Conservation (phyloP, 805 yeast species). For the Starmera pachycereana region DNA sequence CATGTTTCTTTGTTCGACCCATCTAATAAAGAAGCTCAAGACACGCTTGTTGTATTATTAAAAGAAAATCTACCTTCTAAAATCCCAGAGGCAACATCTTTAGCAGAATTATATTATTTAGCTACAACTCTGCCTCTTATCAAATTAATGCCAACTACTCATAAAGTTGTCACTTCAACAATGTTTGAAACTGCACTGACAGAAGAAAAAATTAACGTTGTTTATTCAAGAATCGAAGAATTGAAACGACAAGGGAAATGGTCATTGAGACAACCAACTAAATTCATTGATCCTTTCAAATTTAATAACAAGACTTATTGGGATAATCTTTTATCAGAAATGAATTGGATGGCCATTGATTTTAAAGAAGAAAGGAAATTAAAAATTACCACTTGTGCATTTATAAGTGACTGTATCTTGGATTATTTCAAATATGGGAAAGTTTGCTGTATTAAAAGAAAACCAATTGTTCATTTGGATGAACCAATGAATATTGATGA, state of each 20-base stretch:
- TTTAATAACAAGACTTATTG: constrained; percentile 45
- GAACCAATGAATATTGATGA: constrained; percentile 6
- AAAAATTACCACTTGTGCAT: constrained; percentile 59
- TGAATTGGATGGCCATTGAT: constrained; percentile 76
- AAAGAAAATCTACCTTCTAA: constrained; percentile 44
- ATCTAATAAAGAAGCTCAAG: constrained; percentile 30
- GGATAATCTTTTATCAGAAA: constrained; percentile 68
- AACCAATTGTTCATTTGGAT: constrained; percentile 27
- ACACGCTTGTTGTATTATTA: constrained; percentile 34
- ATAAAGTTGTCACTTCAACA: constrained; percentile 77
- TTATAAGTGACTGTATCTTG: constrained; percentile 59
- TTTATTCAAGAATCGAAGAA: constrained; percentile 86
- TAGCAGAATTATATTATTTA: constrained; percentile 78
- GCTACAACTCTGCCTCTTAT: constrained; percentile 84
- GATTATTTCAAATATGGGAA: constrained; percentile 78
- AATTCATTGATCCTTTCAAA: constrained; percentile 51
- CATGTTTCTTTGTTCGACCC: constrained; percentile 19
- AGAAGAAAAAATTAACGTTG: constrained; percentile 86
- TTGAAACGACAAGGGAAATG: constrained; percentile 79
- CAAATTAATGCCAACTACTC: constrained; percentile 73
- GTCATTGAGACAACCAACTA: constrained; percentile 81
- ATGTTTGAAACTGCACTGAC: constrained; percentile 75
- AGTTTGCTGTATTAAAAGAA: constrained; percentile 49
- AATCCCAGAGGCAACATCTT: constrained; percentile 48
- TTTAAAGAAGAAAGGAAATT: constrained; percentile 59